Percentiles rank a stretch among this genome's conserved stretches.
Evolutionary conservation across 1,139 yeast species (phyloP).

Genomic region (Candida labiduridarum): DNA sequence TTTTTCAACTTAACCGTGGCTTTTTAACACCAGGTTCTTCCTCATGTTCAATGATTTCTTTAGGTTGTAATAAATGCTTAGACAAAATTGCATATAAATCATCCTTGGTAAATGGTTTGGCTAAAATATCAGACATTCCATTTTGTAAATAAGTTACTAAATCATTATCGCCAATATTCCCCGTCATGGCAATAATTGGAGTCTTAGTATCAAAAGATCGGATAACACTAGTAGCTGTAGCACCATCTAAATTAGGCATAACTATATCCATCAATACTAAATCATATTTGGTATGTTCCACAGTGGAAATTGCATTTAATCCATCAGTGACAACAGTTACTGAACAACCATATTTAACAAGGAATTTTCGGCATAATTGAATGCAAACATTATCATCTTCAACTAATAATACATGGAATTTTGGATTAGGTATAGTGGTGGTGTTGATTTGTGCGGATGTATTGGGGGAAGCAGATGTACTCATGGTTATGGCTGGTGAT

Average conservation of each 20-base stretch:
- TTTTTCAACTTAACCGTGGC: slow-evolving; percentile 11
- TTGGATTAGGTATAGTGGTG: slow-evolving; percentile 41
- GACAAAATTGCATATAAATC: slow-evolving; percentile 76
- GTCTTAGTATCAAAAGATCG: slow-evolving; percentile 80
- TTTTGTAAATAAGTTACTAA: slow-evolving; percentile 78
- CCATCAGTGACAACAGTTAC: slow-evolving; percentile 95
- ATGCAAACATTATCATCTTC: slow-evolving; percentile 89
- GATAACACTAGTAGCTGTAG: slow-evolving; percentile 86
- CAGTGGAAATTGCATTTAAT: slow-evolving; percentile 78
- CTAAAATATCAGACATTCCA: slow-evolving; percentile 90
- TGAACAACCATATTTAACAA: slow-evolving; percentile 86
- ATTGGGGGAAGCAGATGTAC: slow-evolving; percentile 8
- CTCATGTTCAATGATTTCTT: slow-evolving; percentile 18
- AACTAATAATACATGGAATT: slow-evolving; percentile 74
- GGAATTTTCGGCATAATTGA: slow-evolving; percentile 73
- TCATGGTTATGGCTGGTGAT: slow-evolving; percentile 5
- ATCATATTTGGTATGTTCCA: slow-evolving; percentile 77
- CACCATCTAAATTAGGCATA: slow-evolving; percentile 94
- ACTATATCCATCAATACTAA: slow-evolving; percentile 91
- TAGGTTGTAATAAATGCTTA: slow-evolving; percentile 52
- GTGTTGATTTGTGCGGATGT: slow-evolving; percentile 23
- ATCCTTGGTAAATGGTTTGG: slow-evolving; percentile 89
- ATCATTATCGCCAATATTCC: slow-evolving; percentile 80
- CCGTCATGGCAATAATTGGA: slow-evolving; percentile 94
- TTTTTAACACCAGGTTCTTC: slow-evolving; percentile 11